Conservation (phyloP, 768 basidiomycete species). For the Pisolithus tinctorius region DNA sequence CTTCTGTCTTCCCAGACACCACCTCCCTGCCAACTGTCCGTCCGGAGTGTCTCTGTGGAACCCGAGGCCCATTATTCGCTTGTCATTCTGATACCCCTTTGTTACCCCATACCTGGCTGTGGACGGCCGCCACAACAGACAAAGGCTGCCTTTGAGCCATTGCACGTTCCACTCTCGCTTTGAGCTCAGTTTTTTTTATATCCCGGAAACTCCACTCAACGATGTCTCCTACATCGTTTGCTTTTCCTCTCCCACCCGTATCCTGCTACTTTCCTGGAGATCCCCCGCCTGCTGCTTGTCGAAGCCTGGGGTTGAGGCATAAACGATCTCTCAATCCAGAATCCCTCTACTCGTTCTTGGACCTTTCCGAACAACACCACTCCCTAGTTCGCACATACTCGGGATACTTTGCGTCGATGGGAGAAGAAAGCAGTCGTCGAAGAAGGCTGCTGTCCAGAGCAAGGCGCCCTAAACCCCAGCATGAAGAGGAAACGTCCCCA, state of each 20-base stretch:
- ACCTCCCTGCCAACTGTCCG: too few species aligned
- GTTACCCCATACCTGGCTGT: neutral
- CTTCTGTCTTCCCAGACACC: neutral
- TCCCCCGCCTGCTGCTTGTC: conserved; percentile 1
- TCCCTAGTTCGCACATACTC: conserved; percentile 24
- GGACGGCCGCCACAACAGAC: conserved; percentile 9
- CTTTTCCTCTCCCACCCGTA: conserved; percentile 9
- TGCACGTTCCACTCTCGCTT: conserved; percentile 18
- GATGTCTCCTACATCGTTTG: conserved; percentile 14
- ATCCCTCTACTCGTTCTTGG: neutral
- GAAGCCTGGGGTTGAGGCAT: conserved; percentile 11
- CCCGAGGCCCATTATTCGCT: neutral
- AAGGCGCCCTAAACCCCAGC: conserved; percentile 3
- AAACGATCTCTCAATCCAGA: conserved; percentile 15
- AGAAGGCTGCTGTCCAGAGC: conserved; percentile 2
- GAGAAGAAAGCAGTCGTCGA: conserved; percentile 9
- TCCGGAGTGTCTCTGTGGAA: neutral
- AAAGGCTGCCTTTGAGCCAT: conserved; percentile 14
- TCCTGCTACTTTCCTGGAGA: conserved; percentile 11
- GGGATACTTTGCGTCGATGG: conserved; percentile 23
- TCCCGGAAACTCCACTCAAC: conserved; percentile 5
- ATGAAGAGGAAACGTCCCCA: conserved; percentile 8
- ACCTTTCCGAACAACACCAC: conserved; percentile 8
- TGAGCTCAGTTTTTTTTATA: conserved; percentile 8
- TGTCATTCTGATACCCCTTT: conserved; percentile 15